Percentiles rank a stretch among this genome's conserved stretches.
These are phyloP conservation scores for Mucor circinelloides DNA, from an alignment of 371 early-diverging fungal genomes.

Conservation along the genomic window DNA sequence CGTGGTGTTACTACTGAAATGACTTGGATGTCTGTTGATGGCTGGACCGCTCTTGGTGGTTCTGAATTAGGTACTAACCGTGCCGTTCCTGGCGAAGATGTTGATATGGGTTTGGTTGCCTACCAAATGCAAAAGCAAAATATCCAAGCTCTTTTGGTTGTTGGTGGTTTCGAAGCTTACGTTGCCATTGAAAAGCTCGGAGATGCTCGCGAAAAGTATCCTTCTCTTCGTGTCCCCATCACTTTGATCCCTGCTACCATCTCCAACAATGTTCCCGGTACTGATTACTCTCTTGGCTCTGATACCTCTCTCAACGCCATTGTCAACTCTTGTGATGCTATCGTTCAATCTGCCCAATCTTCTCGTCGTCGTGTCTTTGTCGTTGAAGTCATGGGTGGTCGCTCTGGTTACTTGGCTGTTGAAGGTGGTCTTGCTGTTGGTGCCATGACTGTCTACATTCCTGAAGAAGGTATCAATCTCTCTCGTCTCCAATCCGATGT, in stretches of 20 bases:
- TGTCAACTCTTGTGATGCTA: constrained; percentile 91
- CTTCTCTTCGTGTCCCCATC: constrained; percentile 93
- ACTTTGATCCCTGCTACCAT: constrained; percentile 96
- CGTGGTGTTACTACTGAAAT: constrained; percentile 77
- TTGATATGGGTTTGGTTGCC: constrained; percentile 84
- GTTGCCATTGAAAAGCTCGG: constrained; percentile 77
- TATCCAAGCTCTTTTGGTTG: constrained; percentile 87
- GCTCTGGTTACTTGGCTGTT: constrained; percentile 94
- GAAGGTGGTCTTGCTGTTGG: constrained; percentile 92
- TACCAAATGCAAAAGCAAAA: constrained; percentile 89
- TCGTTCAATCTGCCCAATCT: constrained; percentile 91
- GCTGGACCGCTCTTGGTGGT: constrained; percentile 93
- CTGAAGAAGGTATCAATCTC: constrained; percentile 90
- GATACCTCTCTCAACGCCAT: constrained; percentile 99
- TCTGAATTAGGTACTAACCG: constrained; percentile 96
- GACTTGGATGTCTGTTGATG: constrained; percentile 85
- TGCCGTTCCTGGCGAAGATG: constrained; percentile 74
- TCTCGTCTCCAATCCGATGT: constrained; percentile 83
- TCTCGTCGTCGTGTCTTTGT: constrained; percentile 94
- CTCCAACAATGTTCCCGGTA: constrained; percentile 98
- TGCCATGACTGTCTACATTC: constrained; percentile 95
- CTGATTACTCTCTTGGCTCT: constrained; percentile 94
- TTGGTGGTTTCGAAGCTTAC: constrained; percentile 97
- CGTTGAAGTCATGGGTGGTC: constrained; percentile 98
- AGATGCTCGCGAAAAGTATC: constrained; percentile 73